Evolutionary conservation across 2,329 filamentous ascomycete species (phyloP).

Genomic region (Endoconidiophora polonica): DNA sequence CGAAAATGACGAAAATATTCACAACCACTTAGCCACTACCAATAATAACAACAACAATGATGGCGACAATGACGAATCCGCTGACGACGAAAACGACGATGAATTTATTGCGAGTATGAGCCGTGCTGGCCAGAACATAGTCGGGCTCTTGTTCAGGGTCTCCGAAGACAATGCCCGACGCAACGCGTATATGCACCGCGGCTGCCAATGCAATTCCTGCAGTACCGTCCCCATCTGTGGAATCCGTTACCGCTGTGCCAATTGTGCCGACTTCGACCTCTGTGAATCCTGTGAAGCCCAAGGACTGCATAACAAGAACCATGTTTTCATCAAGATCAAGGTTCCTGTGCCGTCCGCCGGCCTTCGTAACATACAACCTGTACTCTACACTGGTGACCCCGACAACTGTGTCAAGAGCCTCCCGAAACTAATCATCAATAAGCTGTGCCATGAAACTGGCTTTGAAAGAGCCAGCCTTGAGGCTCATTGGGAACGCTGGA

Average conservation of each 20-base stretch:
- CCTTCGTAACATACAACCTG: conserved; percentile 60
- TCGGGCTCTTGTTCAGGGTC: conserved; percentile 75
- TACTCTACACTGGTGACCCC: conserved; percentile 82
- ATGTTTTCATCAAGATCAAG: conserved; percentile 91
- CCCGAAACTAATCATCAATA: conserved; percentile 48
- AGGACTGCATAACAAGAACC: conserved; percentile 66
- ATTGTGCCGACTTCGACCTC: conserved; percentile 90
- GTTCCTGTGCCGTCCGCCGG: conserved; percentile 77
- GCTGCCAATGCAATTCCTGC: conserved; percentile 83
- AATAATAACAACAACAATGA: conserved; percentile 20
- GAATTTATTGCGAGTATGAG: conserved; percentile 30
- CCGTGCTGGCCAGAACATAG: conserved; percentile 58
- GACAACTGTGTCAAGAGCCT: conserved; percentile 51
- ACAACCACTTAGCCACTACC: background rate
- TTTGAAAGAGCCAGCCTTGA: conserved; percentile 81
- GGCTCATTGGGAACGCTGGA: conserved; percentile 93
- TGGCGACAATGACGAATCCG: conserved; percentile 20
- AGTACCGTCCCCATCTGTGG: conserved; percentile 78
- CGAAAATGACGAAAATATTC: background rate
- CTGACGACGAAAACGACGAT: conserved; percentile 23
- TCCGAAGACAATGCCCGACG: conserved; percentile 81
- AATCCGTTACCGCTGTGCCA: conserved; percentile 83
- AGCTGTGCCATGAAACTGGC: conserved; percentile 52
- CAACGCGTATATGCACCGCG: conserved; percentile 81
- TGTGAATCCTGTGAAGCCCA: conserved; percentile 84